A percentile compares a stretch with the other conserved stretches of the same genome.
phyloP scores from a whole-genome alignment of 768 basidiomycete species.

The Rhodocollybia butyracea region DNA sequence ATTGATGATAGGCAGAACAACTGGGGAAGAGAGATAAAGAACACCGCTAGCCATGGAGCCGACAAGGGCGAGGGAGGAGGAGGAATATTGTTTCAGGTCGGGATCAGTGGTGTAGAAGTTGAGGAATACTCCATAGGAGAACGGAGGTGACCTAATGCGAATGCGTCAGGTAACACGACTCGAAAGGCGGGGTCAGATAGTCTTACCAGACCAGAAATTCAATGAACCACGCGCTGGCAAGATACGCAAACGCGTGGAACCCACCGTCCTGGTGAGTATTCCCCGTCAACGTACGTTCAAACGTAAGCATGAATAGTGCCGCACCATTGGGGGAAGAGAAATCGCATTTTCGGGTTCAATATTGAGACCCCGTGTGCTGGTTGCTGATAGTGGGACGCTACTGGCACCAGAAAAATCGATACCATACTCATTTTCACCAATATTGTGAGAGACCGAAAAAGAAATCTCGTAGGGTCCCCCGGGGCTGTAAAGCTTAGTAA shows the following conservation, averaged over 20 bases:
- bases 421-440: no score
- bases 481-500: no score
- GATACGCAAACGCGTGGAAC: constrained; percentile 15
- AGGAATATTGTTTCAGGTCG: constrained; percentile 15
- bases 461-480: no score
- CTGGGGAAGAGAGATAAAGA: constrained; percentile 21
- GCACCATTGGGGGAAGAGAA: no score
- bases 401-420: no score
- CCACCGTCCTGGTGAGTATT: constrained; percentile 15
- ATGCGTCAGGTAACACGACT: not conserved
- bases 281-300: no score
- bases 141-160: constrained; percentile 20
- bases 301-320: no score
- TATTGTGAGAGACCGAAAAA: no score
- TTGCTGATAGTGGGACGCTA: no score
- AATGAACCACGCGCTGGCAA: constrained; percentile 21
- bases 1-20: constrained; percentile 19
- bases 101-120: constrained; percentile 19
- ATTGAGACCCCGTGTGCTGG: no score
- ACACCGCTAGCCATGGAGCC: constrained; percentile 25
- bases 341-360: no score
- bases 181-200: not conserved
- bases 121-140: constrained; percentile 26
- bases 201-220: constrained; percentile 25
- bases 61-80: constrained; percentile 21